Evolutionary conservation across 2,329 filamentous ascomycete genomes (phyloP), one percentile per base, ranked within the genome.

Genomic region (Trichoderma asperellum): DNA sequence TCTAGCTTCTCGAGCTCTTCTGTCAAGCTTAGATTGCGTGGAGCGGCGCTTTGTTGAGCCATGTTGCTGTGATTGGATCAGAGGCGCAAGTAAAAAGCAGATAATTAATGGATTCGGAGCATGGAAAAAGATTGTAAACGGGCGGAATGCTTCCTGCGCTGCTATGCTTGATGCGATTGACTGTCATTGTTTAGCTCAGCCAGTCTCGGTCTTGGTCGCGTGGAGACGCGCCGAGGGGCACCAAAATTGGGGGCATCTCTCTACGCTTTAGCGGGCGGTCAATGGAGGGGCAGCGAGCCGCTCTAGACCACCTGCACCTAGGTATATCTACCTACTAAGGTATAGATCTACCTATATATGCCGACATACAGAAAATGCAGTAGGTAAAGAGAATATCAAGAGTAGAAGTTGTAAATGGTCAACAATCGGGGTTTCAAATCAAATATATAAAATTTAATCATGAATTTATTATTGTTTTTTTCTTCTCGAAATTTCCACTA

Each of bases 1-100:
- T 99, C 96, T 4, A 99, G 84, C 79, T 91, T 94, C 82, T 99
- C 96, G 65, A 99, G 85, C 84, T 99, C 96, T 78, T 99, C 96
- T 0, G 95, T 97, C 70, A 97, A 85, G 5, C 93, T 93, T 70
- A 98, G 83, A 60, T 82, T 86, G 71, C 88, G 82, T 53, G 84
- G 79, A 2, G 86, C 81, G 32, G 80, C 76, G 55, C 81, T 81
- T 24, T 83, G 80, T 68, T 83, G 83, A 73, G 86, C 83, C 86
- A 88, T 88, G 49, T 24, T 74, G 52, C 29, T 43, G 16, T 16
- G 18, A 34, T 27, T 29, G 34, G n/a, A 37, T 55, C 8, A 40
- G 29, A n/a, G 18, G 12, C 4, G 18, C 4, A 43, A 21, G 10
- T 12, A 34, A 21, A 21, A 34, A 18, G 14, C 11, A 24, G 29